Evolutionary conservation across 164 flowering plant species (phyloP).

Genomic region (Annona squamosa): DNA sequence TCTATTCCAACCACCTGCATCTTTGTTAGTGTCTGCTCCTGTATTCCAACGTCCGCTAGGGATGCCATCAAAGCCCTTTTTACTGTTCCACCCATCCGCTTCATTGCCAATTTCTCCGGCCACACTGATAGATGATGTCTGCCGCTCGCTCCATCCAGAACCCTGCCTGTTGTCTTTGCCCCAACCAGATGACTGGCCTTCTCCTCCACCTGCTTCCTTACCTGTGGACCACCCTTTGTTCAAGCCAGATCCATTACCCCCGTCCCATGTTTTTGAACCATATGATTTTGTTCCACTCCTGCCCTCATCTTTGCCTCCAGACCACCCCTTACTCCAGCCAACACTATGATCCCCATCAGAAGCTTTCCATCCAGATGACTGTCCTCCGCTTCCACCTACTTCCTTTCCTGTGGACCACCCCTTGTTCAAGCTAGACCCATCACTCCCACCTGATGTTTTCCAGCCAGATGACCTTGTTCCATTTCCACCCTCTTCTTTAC

Average conservation of each 20-base stretch:
- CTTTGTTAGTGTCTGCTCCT: conserved; percentile 2
- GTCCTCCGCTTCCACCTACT: neutral
- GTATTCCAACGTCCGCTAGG: neutral
- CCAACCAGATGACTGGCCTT: conserved; percentile 1
- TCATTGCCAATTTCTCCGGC: neutral
- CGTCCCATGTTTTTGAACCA: neutral
- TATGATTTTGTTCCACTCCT: neutral
- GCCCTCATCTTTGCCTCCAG: neutral
- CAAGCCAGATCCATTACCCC: conserved; percentile 6
- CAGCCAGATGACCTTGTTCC: conserved; percentile 6
- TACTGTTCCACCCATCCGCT: neutral
- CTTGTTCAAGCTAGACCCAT: conserved; percentile 6
- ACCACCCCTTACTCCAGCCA: neutral
- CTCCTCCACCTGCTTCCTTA: neutral
- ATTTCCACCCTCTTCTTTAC: neutral
- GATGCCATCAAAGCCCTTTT: conserved; percentile 4
- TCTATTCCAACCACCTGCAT: conserved; percentile 13
- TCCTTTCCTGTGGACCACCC: neutral
- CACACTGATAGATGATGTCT: neutral
- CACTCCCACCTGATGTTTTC: conserved; percentile 8
- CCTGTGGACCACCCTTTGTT: neutral
- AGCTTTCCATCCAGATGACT: conserved; percentile 2
- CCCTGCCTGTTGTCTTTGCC: neutral
- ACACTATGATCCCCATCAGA: neutral
- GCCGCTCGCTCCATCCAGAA: neutral